Evolutionary conservation across 768 basidiomycete species (phyloP).

Genomic region (Porphyrellus cyaneotinctus): DNA sequence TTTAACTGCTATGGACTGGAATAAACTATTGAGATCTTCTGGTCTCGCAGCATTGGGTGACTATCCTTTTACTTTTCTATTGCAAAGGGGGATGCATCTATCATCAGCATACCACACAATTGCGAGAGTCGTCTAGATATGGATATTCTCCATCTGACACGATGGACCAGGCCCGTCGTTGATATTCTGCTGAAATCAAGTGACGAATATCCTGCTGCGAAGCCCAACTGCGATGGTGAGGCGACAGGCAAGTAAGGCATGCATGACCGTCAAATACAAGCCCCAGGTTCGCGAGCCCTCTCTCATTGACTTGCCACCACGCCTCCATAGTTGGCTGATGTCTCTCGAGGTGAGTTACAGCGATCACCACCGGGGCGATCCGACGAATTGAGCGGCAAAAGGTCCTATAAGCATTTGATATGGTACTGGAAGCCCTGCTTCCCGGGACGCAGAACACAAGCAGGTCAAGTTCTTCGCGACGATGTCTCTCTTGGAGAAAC

Average conservation of each 20-base stretch:
- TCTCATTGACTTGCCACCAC: slow-evolving; percentile 32
- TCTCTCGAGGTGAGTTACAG: slow-evolving; percentile 37
- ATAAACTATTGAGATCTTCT: neutral
- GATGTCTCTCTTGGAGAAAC: slow-evolving; percentile 32
- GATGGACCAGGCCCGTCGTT: neutral
- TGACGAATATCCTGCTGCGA: slow-evolving; percentile 17
- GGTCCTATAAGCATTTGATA: slow-evolving; percentile 14
- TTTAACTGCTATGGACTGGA: neutral
- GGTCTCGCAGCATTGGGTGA: neutral
- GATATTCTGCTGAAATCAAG: slow-evolving; percentile 12
- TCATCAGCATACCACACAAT: slow-evolving; percentile 23
- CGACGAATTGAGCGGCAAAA: slow-evolving; percentile 34
- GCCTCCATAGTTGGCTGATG: slow-evolving; percentile 27
- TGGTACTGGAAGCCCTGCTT: slow-evolving; percentile 11
- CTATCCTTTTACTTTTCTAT: neutral
- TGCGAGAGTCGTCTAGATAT: neutral
- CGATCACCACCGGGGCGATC: slow-evolving; percentile 35
- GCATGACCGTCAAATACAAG: slow-evolving; percentile 29
- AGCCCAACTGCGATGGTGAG: slow-evolving; percentile 14
- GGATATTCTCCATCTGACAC: slow-evolving; percentile 9
- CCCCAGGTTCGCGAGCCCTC: slow-evolving; percentile 10
- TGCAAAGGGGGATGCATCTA: neutral
- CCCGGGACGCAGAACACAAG: slow-evolving; percentile 23
- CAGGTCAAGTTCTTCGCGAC: slow-evolving; percentile 17
- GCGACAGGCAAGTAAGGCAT: slow-evolving; percentile 23